Evolutionary conservation across 176 grass and related monocot species (phyloP).

Genomic region (Melocanna baccifera): DNA sequence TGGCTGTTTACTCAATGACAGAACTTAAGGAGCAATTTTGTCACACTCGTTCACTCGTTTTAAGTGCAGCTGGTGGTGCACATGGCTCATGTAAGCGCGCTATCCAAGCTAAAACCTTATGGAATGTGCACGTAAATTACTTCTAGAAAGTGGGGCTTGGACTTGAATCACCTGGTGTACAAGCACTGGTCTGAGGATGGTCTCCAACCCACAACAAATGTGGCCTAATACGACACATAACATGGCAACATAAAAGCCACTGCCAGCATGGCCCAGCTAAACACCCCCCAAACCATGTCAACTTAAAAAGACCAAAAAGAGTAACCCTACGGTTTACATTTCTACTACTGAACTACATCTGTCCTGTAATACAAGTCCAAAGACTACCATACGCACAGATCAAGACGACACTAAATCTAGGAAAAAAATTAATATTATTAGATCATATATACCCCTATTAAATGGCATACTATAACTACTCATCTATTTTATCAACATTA

Average conservation of each 20-base stretch:
- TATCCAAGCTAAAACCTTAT: background rate
- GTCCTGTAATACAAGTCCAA: too few species aligned
- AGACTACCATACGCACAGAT: too few species aligned
- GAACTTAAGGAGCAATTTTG: background rate
- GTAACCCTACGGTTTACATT: background rate
- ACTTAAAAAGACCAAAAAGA: background rate
- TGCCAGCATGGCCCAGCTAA: background rate
- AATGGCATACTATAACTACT: too few species aligned
- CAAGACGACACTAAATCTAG: too few species aligned
- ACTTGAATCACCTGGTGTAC: background rate
- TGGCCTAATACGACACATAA: background rate
- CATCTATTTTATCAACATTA: too few species aligned
- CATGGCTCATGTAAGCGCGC: background rate
- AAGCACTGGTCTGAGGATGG: background rate
- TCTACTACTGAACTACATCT: background rate
- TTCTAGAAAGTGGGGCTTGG: background rate
- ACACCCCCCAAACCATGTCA: background rate
- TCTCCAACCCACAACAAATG: background rate
- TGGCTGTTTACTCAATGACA: background rate
- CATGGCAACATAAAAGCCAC: constrained; percentile 1
- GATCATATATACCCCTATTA: too few species aligned
- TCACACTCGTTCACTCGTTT: background rate
- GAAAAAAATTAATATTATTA: too few species aligned
- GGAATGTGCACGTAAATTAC: background rate
- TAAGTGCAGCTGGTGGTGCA: background rate